Evolutionary conservation across 179 eudicot species (phyloP), one percentile per base, ranked within the genome.

Genomic region (Heliamphora ciliata): DNA sequence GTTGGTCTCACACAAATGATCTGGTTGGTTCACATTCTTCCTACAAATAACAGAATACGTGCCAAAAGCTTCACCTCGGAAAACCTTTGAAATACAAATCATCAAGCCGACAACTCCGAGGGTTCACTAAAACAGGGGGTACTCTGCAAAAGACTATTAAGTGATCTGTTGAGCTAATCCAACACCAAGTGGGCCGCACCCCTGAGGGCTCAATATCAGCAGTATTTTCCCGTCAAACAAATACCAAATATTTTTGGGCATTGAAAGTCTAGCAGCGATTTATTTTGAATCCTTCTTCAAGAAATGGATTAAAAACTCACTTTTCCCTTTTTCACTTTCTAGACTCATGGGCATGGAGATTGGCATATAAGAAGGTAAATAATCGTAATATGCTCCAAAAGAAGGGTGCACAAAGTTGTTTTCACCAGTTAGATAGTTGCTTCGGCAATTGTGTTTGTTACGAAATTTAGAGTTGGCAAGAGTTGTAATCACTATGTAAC

Each of bases 201-300:
- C 40, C 40, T 31, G 40, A 31, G 40, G 40, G 40, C 40, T 31
- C 40, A 31, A 31, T 31, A 31, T 31, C 40, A 31, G 40, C 40
- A 31, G 40, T 31, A 9, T 71, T 48, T 7, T 48, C 17, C 54
- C 10, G 54, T 70, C 24, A 71, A 54, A 46, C 74, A 47, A 51
- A 70, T 47, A 70, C 13, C 9, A 50, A 70, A 8, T 9, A 17
- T 46, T 70, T 70, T 70, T 70, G 74, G 74, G 52, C 74, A 70
- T 46, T 46, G 21, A 70, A 70, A 14, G 54, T 70, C 21, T 17
- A 24, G 7, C 44, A 70, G 21, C 4, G 74, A 18, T 68, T 7
- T 70, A 70, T 15, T 9, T 31, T 70, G 46, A 46, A 70, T 68
- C 73, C 8, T 47, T 14, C 9, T 46, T 46, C 51, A 70, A 46